A percentile compares a stretch with the other conserved stretches of the same genome.
Evolutionary conservation across 2,329 filamentous ascomycete genomes (phyloP).

Genomic region (Arthroderma uncinatum): DNA sequence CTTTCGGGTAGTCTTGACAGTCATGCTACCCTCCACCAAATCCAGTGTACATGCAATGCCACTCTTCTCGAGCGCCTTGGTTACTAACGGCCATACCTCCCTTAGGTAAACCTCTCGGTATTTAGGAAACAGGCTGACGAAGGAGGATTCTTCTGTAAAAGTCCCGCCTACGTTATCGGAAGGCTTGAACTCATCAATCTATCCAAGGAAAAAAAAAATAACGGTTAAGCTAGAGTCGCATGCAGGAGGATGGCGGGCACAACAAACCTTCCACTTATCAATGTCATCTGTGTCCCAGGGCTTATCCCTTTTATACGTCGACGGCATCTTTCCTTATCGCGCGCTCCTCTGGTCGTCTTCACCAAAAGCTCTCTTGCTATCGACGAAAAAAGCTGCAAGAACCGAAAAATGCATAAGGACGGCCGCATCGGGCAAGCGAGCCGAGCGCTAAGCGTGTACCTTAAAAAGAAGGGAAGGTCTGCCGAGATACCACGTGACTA

Average conservation of each 20-base stretch:
- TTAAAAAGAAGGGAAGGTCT: background rate
- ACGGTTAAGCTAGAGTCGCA: background rate
- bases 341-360: background rate
- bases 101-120: constrained; percentile 92
- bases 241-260: background rate
- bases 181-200: constrained; percentile 72
- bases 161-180: constrained; percentile 76
- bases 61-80: constrained; percentile 70
- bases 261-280: constrained; percentile 76
- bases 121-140: constrained; percentile 75
- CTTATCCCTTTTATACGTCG: constrained; percentile 79
- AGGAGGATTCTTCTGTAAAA: constrained; percentile 87
- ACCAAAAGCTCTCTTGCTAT: background rate
- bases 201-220: constrained; percentile 6
- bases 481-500: background rate
- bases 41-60: constrained; percentile 88
- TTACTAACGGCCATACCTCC: constrained; percentile 86
- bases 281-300: constrained; percentile 95
- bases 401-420: background rate
- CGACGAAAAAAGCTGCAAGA: background rate
- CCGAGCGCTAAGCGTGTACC: background rate
- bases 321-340: constrained; percentile 53
- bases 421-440: background rate
- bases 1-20: constrained; percentile 84
- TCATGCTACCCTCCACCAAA: constrained; percentile 92